phyloP scores from a whole-genome alignment of 495 filamentous ascomycete species.

The Neurospora sp. region DNA sequence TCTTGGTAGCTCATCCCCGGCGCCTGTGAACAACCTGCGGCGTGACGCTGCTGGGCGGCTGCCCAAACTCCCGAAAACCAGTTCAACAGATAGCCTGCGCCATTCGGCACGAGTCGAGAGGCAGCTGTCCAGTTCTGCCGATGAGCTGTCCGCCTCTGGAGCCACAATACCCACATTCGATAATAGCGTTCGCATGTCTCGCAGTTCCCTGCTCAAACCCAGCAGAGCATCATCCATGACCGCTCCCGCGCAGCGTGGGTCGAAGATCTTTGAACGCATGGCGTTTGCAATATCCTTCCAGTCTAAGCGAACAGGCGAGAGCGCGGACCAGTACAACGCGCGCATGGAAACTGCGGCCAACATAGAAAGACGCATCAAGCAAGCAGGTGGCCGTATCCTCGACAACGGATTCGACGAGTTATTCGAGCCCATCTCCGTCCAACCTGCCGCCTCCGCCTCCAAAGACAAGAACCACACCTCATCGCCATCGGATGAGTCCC shows the following conservation, averaged over 20 bases:
- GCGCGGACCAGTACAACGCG: conserved; percentile 38
- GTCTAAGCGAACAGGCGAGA: conserved; percentile 36
- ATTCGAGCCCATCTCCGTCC: conserved; percentile 47
- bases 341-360: conserved; percentile 34
- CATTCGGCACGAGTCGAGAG: conserved; percentile 14
- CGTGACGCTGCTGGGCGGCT: conserved; percentile 14
- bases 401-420: conserved; percentile 73
- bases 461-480: neutral
- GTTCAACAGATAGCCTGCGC: conserved; percentile 14
- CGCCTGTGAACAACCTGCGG: conserved; percentile 14
- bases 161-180: conserved; percentile 20
- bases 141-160: conserved; percentile 28
- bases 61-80: conserved; percentile 12
- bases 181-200: conserved; percentile 18
- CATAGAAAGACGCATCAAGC: conserved; percentile 34
- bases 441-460: conserved; percentile 8
- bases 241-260: conserved; percentile 1
- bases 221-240: conserved; percentile 3
- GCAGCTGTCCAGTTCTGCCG: conserved; percentile 25
- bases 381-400: conserved; percentile 64
- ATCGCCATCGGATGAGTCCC: conserved; percentile 9
- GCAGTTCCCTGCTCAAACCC: conserved; percentile 8
- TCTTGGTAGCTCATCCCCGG: conserved; percentile 22
- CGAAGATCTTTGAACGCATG: conserved; percentile 59
- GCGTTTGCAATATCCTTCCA: conserved; percentile 70